Percentiles rank a stretch among this genome's conserved stretches.
Conservation (phyloP, 2,329 filamentous ascomycete genomes). For the Colletotrichum truncatum region DNA sequence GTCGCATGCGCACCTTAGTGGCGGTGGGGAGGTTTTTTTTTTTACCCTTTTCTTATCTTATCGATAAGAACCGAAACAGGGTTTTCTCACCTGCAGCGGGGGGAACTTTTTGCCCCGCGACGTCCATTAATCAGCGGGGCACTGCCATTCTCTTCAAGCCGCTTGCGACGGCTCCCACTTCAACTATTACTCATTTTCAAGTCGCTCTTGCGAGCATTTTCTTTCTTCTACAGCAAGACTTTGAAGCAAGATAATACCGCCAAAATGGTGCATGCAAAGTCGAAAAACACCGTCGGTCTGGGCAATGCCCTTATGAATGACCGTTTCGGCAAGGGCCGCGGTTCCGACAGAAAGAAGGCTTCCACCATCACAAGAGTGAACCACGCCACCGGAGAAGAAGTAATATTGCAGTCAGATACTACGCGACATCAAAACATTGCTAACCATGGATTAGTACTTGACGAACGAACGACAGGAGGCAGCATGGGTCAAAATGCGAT, state of each 20-base stretch:
- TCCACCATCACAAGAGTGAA: conserved; percentile 72
- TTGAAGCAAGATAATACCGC: conserved; percentile 3
- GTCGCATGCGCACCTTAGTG: not conserved
- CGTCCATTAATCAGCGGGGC: conserved; percentile 33
- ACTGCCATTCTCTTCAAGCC: conserved; percentile 32
- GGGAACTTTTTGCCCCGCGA: conserved; percentile 36
- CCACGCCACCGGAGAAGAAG: conserved; percentile 81
- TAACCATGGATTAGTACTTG: conserved; percentile 70
- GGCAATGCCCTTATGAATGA: conserved; percentile 99
- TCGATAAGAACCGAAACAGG: conserved; percentile 24
- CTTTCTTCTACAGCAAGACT: not conserved
- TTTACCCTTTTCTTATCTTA: conserved; percentile 23
- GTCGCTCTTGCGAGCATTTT: conserved; percentile 14
- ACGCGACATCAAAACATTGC: not conserved
- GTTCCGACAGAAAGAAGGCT: conserved; percentile 79
- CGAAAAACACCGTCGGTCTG: conserved; percentile 92
- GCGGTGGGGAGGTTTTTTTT: conserved; percentile 4
- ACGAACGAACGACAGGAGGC: conserved; percentile 92
- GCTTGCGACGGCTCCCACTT: conserved; percentile 27
- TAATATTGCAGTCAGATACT: conserved; percentile 40
- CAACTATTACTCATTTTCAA: conserved; percentile 28
- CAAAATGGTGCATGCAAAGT: conserved; percentile 78
- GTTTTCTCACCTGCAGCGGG: conserved; percentile 16
- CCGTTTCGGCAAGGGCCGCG: conserved; percentile 94
- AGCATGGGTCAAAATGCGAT: conserved; percentile 99